These are phyloP conservation scores for Barnettozyma vustinii DNA, from an alignment of 805 yeast genomes.

Conservation along the genomic window DNA sequence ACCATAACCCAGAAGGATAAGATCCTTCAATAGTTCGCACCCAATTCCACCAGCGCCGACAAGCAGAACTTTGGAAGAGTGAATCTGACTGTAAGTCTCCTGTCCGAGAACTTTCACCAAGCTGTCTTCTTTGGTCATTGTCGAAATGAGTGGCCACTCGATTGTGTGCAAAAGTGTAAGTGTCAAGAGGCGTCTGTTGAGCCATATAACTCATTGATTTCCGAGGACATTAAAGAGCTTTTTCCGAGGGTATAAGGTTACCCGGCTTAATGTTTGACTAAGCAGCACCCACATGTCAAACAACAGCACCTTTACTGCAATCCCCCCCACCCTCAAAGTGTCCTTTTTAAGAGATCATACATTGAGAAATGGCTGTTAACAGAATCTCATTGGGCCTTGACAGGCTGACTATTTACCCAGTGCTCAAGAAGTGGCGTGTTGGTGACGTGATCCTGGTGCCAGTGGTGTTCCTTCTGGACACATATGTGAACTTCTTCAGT, in stretches of 20 bases:
- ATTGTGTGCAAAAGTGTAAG: no score
- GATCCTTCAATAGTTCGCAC: constrained; percentile 80
- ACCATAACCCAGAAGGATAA: constrained; percentile 74
- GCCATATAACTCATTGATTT: no score
- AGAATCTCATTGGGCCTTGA: constrained; percentile 24
- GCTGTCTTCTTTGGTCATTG: constrained; percentile 16
- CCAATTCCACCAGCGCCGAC: constrained; percentile 99
- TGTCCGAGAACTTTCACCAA: constrained; percentile 17
- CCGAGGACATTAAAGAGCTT: no score
- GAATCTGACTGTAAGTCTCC: constrained; percentile 10
- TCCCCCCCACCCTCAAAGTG: no score
- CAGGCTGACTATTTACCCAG: constrained; percentile 18
- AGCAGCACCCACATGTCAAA: no score
- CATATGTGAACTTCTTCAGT: constrained; percentile 28
- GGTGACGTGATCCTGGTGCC: constrained; percentile 32
- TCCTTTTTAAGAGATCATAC: background rate
- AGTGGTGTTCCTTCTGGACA: constrained; percentile 26
- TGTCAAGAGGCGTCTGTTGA: no score
- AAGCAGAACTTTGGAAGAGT: constrained; percentile 53
- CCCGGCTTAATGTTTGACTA: no score
- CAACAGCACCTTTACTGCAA: no score
- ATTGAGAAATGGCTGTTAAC: constrained; percentile 20
- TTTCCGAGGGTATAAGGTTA: no score
- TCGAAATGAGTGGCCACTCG: no score
- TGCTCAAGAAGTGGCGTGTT: constrained; percentile 33